Percentiles rank a stretch among this genome's conserved stretches.
phyloP scores from a whole-genome alignment of 129 eudicot genomes.

The Smallanthus sonchifolius region DNA sequence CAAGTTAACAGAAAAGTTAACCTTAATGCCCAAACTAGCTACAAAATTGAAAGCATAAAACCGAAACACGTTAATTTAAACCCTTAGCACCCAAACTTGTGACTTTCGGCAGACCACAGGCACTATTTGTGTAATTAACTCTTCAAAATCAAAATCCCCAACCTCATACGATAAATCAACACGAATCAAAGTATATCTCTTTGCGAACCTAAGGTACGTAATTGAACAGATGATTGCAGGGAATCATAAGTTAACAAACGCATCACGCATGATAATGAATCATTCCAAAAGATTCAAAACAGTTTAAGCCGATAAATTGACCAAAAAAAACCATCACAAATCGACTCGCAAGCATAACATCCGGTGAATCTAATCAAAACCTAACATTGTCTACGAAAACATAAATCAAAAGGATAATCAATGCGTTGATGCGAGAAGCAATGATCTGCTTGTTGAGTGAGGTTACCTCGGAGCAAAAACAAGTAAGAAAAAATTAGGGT shows the following conservation, averaged over 20 bases:
- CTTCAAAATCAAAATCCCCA: not conserved
- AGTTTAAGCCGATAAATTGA: not conserved
- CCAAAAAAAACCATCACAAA: not conserved
- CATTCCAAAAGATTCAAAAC: not conserved
- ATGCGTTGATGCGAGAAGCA: not conserved
- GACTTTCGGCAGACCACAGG: too few relatives aligned
- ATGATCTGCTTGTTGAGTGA: constrained; percentile 1
- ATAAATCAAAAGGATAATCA: not conserved
- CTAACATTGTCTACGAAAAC: not conserved
- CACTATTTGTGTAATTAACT: too few relatives aligned
- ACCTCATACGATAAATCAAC: not conserved
- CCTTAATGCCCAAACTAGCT: too few relatives aligned
- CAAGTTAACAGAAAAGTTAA: too few relatives aligned
- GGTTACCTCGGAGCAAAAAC: constrained; percentile 28
- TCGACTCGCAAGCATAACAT: not conserved
- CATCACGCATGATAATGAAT: not conserved
- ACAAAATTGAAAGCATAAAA: too few relatives aligned
- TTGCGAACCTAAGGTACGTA: not conserved
- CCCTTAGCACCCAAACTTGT: too few relatives aligned
- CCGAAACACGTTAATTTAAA: too few relatives aligned
- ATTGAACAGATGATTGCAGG: not conserved
- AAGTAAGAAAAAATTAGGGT: not conserved
- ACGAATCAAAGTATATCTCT: not conserved
- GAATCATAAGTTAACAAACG: not conserved
- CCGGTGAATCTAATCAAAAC: not conserved